Evolutionary conservation across 2,329 filamentous ascomycete genomes (phyloP).

Genomic region (Orbilia brochopaga): DNA sequence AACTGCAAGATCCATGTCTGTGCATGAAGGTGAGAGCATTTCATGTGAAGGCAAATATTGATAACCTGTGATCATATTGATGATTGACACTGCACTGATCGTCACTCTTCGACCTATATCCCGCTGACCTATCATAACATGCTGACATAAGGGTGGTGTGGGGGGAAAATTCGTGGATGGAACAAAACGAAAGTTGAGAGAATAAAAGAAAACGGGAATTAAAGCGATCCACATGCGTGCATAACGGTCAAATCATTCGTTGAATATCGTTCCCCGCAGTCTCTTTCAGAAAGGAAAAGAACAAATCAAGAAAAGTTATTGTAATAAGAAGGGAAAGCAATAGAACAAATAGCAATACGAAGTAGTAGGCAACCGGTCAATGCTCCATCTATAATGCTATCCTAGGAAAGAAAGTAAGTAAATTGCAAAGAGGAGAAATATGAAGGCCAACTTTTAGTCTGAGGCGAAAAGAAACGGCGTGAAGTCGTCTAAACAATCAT

Average conservation of each 20-base stretch:
- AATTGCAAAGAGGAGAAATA: slow-evolving; percentile 4
- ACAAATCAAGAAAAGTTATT: too few relatives aligned
- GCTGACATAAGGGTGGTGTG: background rate
- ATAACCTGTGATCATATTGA: background rate
- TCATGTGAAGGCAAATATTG: background rate
- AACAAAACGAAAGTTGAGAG: background rate
- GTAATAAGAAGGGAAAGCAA: background rate
- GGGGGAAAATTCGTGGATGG: background rate
- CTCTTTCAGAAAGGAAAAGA: background rate
- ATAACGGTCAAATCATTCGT: background rate
- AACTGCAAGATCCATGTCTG: too few relatives aligned
- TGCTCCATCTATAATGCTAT: slow-evolving; percentile 4
- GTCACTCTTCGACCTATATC: background rate
- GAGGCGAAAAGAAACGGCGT: background rate
- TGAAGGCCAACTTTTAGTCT: background rate
- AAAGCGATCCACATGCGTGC: background rate
- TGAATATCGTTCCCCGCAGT: background rate
- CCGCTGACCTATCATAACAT: background rate
- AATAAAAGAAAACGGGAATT: background rate
- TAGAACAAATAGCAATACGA: background rate
- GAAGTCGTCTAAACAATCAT: background rate
- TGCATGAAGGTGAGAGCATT: too few relatives aligned
- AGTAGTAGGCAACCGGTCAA: background rate
- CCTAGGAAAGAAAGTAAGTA: background rate
- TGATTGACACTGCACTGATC: background rate